Evolutionary conservation across 805 yeast genomes (phyloP), one percentile per base, ranked within the genome.

Genomic region (Kuraishia cidri): DNA sequence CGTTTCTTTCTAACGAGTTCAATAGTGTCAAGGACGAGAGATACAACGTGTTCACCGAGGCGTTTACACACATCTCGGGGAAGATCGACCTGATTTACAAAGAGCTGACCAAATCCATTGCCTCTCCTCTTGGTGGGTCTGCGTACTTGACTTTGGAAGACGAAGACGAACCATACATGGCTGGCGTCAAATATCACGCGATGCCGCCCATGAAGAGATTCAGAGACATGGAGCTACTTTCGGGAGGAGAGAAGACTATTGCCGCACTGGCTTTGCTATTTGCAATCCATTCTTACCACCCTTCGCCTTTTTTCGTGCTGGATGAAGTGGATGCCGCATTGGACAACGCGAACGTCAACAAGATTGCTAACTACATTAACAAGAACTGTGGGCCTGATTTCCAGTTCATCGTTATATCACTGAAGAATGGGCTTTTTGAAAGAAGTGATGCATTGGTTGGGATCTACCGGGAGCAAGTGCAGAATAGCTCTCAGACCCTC

Each of bases 271-370:
- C 97, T 0, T 62, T 92, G 40, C 56, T 92, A 30, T 92, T 92
- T 60, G 88, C 97, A 0, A 75, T 88, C 26, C 97, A 92, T 52
- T 78, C 94, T 0, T 82, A 63, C 56, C 90, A 79, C 32, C 97
- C 97, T 3, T 80, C 96, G 1, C 98, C 98, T 21, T 92, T 92
- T 52, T 90, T 92, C 51, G 95, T 92, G 0, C 62, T 92, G 27
- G 98, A 92, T 54, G 98, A 92, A 57, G 87, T 92, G n/a, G 98
- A 92, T 59, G 97, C 98, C 0, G 97, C 97, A 0, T 68, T 92
- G 37, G 98, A 92, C 56, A 79, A 83, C 38, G 75, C 85, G 16
- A 92, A 92, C 48, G 96, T 92, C 16, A 74, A 73, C 34, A 75
- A 75, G 47, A 78, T 92, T 37, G 96, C 96, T n/a, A 76, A 75